Evolutionary conservation across 2,329 filamentous ascomycete species (phyloP).

Genomic region (Podosphaera aphanis): DNA sequence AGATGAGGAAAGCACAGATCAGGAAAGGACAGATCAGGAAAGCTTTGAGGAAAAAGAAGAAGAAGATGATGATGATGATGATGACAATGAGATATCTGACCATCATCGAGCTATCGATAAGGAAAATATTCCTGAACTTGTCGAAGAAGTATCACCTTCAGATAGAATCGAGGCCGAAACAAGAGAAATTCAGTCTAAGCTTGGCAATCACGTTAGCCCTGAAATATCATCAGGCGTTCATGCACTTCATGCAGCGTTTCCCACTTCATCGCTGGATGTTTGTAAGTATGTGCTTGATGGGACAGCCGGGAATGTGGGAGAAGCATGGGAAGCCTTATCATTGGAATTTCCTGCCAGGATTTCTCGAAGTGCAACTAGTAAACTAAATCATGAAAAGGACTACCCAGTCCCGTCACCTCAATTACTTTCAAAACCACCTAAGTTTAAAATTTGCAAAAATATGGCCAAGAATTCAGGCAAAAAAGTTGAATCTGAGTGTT

Average conservation of each 20-base stretch:
- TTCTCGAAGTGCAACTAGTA: constrained; percentile 8
- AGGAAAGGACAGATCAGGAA: too few relatives aligned
- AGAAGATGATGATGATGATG: not conserved
- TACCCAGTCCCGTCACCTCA: constrained; percentile 3
- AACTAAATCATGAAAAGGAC: not conserved
- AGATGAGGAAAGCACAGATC: constrained; percentile 6
- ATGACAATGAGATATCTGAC: not conserved
- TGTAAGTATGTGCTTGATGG: constrained; percentile 13
- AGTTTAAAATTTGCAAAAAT: not conserved
- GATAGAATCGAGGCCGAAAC: not conserved
- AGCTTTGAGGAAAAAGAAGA: constrained; percentile 12
- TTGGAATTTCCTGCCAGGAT: constrained; percentile 11
- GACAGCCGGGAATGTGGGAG: constrained; percentile 10
- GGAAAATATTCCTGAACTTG: not conserved
- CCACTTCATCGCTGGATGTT: constrained; percentile 11
- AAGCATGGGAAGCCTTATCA: constrained; percentile 13
- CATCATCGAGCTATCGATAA: not conserved
- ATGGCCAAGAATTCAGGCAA: not conserved
- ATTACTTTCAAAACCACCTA: too few relatives aligned
- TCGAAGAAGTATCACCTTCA: not conserved
- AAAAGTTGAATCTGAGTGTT: not conserved
- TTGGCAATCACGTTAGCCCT: constrained; percentile 6
- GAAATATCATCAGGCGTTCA: constrained; percentile 9
- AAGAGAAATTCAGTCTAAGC: constrained; percentile 4
- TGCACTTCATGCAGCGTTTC: constrained; percentile 15